A percentile compares a stretch with the other conserved stretches of the same genome.
Evolutionary conservation across 257 asterid genomes (phyloP).

Genomic region (Solanum peruvianum): DNA sequence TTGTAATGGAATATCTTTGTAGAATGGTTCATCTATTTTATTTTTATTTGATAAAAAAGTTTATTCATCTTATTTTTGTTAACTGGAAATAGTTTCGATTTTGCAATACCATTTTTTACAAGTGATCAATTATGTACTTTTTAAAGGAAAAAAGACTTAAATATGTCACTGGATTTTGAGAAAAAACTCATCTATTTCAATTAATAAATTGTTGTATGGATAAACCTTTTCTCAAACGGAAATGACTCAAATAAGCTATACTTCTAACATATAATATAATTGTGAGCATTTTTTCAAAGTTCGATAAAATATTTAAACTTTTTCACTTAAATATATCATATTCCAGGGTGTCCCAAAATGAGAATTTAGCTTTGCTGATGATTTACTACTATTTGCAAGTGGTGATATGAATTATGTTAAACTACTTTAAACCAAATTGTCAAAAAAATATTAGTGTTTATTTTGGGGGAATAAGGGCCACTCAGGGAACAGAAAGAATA

Average conservation of each 20-base stretch:
- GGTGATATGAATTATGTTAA: not conserved
- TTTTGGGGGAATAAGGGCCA: not conserved
- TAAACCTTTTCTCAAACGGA: not conserved
- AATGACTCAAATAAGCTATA: too few relatives aligned
- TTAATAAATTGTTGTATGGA: not conserved
- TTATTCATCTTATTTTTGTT: too few relatives aligned
- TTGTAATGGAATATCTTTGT: not conserved
- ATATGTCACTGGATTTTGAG: too few relatives aligned
- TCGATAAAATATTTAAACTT: too few relatives aligned
- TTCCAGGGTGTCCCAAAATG: not conserved
- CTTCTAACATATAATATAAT: too few relatives aligned
- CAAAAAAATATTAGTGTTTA: not conserved
- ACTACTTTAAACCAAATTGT: not conserved
- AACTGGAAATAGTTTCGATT: too few relatives aligned
- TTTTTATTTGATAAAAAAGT: not conserved
- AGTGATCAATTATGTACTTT: not conserved
- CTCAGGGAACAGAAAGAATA: not conserved
- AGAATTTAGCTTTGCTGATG: not conserved
- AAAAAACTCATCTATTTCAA: not conserved
- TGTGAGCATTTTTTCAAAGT: accelerated
- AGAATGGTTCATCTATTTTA: too few relatives aligned
- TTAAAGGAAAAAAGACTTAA: not conserved
- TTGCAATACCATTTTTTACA: not conserved
- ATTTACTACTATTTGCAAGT: not conserved
- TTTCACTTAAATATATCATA: not conserved